phyloP scores from a whole-genome alignment of 2,329 filamentous ascomycete genomes.

The Acrodontium crateriforme region DNA sequence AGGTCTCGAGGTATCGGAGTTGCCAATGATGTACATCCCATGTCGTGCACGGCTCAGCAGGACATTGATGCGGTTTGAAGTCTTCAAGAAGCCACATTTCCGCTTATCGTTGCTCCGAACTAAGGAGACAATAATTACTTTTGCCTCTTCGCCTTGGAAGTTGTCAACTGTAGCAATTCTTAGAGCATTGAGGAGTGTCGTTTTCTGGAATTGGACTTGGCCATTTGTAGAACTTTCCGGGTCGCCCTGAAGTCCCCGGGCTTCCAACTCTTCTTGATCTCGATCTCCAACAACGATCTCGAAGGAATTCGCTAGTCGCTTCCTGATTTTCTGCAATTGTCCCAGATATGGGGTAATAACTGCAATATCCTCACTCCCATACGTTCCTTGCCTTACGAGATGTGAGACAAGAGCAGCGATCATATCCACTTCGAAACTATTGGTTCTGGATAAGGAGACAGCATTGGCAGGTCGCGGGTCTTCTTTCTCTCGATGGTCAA shows the following conservation, averaged over 20 bases:
- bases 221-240: not conserved
- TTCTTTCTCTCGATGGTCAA: constrained; percentile 43
- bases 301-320: constrained; percentile 33
- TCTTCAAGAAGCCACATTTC: constrained; percentile 53
- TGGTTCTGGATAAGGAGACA: constrained; percentile 33
- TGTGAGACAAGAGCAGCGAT: constrained; percentile 48
- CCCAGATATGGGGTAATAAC: constrained; percentile 55
- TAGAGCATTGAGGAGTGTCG: constrained; percentile 34
- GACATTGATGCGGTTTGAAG: constrained; percentile 56
- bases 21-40: constrained; percentile 60
- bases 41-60: constrained; percentile 53
- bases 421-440: constrained; percentile 51
- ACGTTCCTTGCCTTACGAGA: constrained; percentile 49
- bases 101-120: constrained; percentile 51
- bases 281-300: constrained; percentile 51
- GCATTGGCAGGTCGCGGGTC: constrained; percentile 14
- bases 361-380: constrained; percentile 48
- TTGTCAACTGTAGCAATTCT: constrained; percentile 52
- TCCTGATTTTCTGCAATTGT: constrained; percentile 40
- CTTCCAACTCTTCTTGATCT: constrained; percentile 41
- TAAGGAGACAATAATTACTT: constrained; percentile 55
- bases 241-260: constrained; percentile 9
- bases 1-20: constrained; percentile 41
- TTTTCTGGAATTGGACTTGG: constrained; percentile 12
- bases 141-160: constrained; percentile 65